These are phyloP conservation scores for Raphanus raphanistrum DNA, from an alignment of 345 rosid genomes.

Conservation along the genomic window DNA sequence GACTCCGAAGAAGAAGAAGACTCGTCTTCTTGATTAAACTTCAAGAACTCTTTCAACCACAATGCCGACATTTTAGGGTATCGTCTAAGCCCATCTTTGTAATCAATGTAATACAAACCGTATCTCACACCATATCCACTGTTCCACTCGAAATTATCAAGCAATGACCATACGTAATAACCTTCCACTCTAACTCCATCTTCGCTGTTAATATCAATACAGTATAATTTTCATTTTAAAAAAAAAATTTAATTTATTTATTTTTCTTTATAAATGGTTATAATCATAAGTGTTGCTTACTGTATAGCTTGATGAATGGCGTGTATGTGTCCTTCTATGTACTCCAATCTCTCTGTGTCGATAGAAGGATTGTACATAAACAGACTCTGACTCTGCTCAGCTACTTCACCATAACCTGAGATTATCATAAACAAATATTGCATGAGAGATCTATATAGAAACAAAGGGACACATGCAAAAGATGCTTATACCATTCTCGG, in stretches of 20 bases:
- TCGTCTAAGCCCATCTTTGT: conserved; percentile 50
- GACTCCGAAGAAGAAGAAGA: conserved; percentile 11
- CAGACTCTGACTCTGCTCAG: conserved; percentile 26
- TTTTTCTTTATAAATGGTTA: neutral
- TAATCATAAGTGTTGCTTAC: conserved; percentile 24
- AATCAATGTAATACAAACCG: conserved; percentile 59
- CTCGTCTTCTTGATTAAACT: conserved; percentile 28
- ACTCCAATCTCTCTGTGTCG: conserved; percentile 36
- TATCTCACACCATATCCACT: conserved; percentile 54
- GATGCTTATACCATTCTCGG: conserved; percentile 31
- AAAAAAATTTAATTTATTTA: too few species aligned
- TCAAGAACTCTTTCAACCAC: conserved; percentile 60
- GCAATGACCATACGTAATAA: conserved; percentile 59
- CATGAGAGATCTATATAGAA: neutral
- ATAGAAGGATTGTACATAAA: conserved; percentile 38
- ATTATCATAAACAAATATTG: neutral
- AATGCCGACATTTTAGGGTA: conserved; percentile 56
- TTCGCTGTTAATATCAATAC: conserved; percentile 32
- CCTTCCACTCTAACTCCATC: conserved; percentile 59
- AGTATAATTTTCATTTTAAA: too few species aligned
- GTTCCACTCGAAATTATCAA: conserved; percentile 65
- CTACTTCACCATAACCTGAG: conserved; percentile 38
- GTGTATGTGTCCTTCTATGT: conserved; percentile 39
- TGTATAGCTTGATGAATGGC: conserved; percentile 40
- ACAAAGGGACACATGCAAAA: neutral